Evolutionary conservation across 352 stramenopile species (phyloP), one percentile per base, ranked within the genome.

Genomic region (Globisporangium paroecandrum): DNA sequence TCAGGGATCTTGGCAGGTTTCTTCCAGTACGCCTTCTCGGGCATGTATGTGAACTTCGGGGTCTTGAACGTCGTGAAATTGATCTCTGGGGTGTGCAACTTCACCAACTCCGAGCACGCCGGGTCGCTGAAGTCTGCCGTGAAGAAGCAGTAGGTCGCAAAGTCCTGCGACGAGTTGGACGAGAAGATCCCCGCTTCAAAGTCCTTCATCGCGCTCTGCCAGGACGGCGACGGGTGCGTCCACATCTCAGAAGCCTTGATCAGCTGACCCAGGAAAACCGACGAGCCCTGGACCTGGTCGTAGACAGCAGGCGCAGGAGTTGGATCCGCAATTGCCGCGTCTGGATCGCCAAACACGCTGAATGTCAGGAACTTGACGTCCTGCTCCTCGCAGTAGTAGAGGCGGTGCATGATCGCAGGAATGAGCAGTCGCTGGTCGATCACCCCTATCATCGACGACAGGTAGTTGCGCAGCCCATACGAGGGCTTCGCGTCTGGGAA

Each of bases 221-320:
- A 73, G n/a, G 73, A 66, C 34, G 73, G 73, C 20, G 69, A 64
- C 36, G 68, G 68, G 12, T 46, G 47, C 13, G 47, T 56, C 73
- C 73, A 78, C 64, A 77, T 68, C 53, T 78, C 69, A 6, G 69
- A 76, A 18, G 60, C 62, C 34, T 74, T 68, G 65, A 78, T 78
- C 4, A 78, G 51, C 25, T 59, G 43, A 18, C 66, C 62, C 1
- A 78, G 64, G 34, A 78, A 64, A 4, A 43, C 15, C 1, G 70
- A 74, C 24, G 56, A 27, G 18, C 59, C 38, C 43, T 64, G 51
- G 15, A 73, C 59, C 7, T 65, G 24, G 34, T 73, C 62, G 51
- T 65, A 64, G 12, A 43, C 53, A 36, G 38, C 27, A 12, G 64
- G 59, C 60, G 36, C 51, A 62, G 32, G 20, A 25, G 38, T 20